Percentiles rank a stretch among this genome's conserved stretches.
These are phyloP conservation scores for Neonectria hederae DNA, from an alignment of 2,329 filamentous ascomycete genomes.

Conservation along the genomic window DNA sequence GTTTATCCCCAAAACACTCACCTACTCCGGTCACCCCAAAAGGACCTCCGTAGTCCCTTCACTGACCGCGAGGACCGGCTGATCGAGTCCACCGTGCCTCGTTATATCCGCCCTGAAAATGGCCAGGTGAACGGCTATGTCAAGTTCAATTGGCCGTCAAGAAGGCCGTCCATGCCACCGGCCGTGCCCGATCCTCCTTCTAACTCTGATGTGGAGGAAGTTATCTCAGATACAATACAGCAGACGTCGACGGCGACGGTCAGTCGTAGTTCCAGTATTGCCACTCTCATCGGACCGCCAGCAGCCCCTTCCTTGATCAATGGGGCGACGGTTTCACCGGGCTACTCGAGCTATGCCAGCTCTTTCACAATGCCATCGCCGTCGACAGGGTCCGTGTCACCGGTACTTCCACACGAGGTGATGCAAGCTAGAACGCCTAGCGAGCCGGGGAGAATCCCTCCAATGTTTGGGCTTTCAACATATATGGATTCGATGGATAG, in stretches of 20 bases:
- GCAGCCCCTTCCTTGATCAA: conserved; percentile 11
- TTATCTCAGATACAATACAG: conserved; percentile 22
- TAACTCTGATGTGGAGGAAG: conserved; percentile 30
- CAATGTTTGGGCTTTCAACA: conserved; percentile 45
- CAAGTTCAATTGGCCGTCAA: conserved; percentile 50
- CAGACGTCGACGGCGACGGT: background rate
- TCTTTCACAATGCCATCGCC: conserved; percentile 20
- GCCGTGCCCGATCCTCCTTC: conserved; percentile 18
- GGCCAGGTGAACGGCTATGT: conserved; percentile 52
- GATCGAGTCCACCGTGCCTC: conserved; percentile 32
- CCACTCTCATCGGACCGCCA: conserved; percentile 18
- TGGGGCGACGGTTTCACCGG: conserved; percentile 17
- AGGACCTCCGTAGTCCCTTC: conserved; percentile 45
- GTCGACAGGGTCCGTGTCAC: conserved; percentile 12
- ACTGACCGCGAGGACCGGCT: conserved; percentile 45
- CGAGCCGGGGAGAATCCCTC: conserved; percentile 41
- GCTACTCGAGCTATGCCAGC: conserved; percentile 20
- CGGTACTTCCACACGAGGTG: conserved; percentile 23
- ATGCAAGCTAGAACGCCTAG: conserved; percentile 20
- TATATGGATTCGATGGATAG: conserved; percentile 49
- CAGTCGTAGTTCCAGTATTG: conserved; percentile 20
- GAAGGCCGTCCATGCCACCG: conserved; percentile 27
- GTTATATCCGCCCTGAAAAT: conserved; percentile 44
- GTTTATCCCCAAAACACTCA: conserved; percentile 20
- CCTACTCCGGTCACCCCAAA: conserved; percentile 19